Conservation (phyloP, 192 early-diverging fungal genomes). For the Linnemannia elongata region DNA sequence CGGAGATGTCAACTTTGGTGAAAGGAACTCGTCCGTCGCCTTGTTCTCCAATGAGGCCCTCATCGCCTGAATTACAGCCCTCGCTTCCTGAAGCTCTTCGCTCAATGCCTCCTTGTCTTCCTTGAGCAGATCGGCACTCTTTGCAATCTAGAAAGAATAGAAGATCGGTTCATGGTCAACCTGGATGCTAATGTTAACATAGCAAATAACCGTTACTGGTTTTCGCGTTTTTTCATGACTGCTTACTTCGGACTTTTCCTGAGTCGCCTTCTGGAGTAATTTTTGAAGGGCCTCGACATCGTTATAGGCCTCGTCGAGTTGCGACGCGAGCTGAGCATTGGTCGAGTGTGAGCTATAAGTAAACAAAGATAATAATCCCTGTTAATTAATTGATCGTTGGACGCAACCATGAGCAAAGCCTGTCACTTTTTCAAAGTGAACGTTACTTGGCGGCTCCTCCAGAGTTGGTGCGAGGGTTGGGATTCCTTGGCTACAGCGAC, state of each 20-base stretch:
- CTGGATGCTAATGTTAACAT: not conserved
- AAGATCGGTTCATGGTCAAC: not conserved
- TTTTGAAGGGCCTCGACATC: constrained; percentile 51
- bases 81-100: constrained; percentile 44
- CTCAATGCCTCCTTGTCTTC: constrained; percentile 37
- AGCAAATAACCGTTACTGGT: not conserved
- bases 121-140: constrained; percentile 28
- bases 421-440: not conserved
- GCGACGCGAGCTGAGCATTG: constrained; percentile 46
- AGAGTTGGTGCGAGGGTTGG: constrained; percentile 7
- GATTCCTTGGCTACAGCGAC: constrained; percentile 34
- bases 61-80: constrained; percentile 46
- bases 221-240: not conserved
- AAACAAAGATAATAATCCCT: not conserved
- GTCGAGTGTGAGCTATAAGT: constrained; percentile 36
- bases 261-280: constrained; percentile 41
- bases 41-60: constrained; percentile 39
- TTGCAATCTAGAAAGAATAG: constrained; percentile 18
- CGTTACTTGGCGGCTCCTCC: constrained; percentile 26
- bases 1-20: constrained; percentile 15
- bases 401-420: not conserved
- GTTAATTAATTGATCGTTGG: not conserved
- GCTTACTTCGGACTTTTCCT: constrained; percentile 48
- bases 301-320: constrained; percentile 45
- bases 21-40: constrained; percentile 44